These are phyloP conservation scores for Pseudisothecium myosuroides DNA, from an alignment of 225 moss, liverwort and hornwort genomes.

Conservation along the genomic window DNA sequence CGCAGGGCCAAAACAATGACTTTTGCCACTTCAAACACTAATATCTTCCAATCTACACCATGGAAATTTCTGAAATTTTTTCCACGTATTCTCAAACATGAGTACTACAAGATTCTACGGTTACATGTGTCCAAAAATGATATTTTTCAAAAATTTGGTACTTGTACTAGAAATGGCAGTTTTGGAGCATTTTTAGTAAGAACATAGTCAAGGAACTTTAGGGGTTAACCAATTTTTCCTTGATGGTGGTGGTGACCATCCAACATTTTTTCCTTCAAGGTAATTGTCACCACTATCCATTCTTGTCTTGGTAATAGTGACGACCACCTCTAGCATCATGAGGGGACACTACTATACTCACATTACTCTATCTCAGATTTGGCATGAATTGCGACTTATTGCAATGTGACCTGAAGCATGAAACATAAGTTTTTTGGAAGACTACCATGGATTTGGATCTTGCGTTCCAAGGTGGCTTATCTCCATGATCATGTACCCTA, in stretches of 20 bases:
- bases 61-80: too few relatives aligned
- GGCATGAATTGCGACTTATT: fast-evolving
- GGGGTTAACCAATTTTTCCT: neutral
- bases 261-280: neutral
- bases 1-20: too few relatives aligned
- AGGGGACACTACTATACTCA: neutral
- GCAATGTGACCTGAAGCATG: neutral
- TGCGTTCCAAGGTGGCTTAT: fast-evolving
- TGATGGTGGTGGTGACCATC: neutral
- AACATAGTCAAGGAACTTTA: too few relatives aligned
- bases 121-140: too few relatives aligned
- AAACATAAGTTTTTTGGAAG: neutral
- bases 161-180: too few relatives aligned
- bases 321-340: neutral
- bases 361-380: neutral
- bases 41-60: too few relatives aligned
- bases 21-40: too few relatives aligned
- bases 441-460: fast-evolving
- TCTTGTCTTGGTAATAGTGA: neutral
- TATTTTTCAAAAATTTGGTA: too few relatives aligned
- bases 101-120: too few relatives aligned
- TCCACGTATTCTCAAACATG: too few relatives aligned
- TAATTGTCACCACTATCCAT: neutral
- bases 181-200: too few relatives aligned
- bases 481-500: fast-evolving